Percentiles rank a stretch among this genome's conserved stretches.
Evolutionary conservation across 768 basidiomycete species (phyloP).

Genomic region (Gymnopilus dilepis): DNA sequence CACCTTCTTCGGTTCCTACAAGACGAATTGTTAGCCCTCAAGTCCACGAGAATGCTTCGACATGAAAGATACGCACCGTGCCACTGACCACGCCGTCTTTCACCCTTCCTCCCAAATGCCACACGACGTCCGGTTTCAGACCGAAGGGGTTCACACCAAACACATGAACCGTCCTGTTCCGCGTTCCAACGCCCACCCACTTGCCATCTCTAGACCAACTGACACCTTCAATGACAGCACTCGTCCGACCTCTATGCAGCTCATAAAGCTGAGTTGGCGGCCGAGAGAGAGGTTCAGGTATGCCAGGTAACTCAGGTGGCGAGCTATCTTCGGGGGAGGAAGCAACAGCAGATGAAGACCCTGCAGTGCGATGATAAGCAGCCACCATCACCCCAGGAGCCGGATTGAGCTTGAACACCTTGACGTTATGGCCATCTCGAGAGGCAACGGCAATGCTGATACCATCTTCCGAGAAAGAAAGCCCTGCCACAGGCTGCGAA

Average conservation of each 20-base stretch:
- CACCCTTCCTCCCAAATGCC: constrained; percentile 65
- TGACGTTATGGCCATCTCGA: constrained; percentile 59
- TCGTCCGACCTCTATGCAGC: constrained; percentile 73
- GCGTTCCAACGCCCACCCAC: constrained; percentile 73
- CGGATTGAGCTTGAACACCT: constrained; percentile 49
- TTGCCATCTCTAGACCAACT: constrained; percentile 61
- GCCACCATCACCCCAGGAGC: neutral
- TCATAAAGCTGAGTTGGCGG: constrained; percentile 66
- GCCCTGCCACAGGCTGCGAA: constrained; percentile 49
- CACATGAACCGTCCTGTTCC: constrained; percentile 69
- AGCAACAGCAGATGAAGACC: neutral
- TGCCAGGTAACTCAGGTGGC: neutral
- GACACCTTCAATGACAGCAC: constrained; percentile 62
- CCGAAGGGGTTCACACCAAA: constrained; percentile 82
- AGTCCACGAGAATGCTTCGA: neutral
- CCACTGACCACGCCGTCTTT: constrained; percentile 48
- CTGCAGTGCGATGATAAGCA: constrained; percentile 17
- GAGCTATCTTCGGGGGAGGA: neutral
- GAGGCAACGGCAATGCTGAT: constrained; percentile 54
- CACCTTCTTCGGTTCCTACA: constrained; percentile 55
- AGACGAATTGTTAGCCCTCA: too few species aligned
- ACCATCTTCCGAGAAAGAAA: constrained; percentile 61
- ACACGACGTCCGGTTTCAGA: constrained; percentile 63
- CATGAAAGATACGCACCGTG: constrained; percentile 45
- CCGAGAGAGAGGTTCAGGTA: constrained; percentile 4